Conservation (phyloP, 1,284 basidiomycete genomes). For the Lentinula novae-zelandiae region DNA sequence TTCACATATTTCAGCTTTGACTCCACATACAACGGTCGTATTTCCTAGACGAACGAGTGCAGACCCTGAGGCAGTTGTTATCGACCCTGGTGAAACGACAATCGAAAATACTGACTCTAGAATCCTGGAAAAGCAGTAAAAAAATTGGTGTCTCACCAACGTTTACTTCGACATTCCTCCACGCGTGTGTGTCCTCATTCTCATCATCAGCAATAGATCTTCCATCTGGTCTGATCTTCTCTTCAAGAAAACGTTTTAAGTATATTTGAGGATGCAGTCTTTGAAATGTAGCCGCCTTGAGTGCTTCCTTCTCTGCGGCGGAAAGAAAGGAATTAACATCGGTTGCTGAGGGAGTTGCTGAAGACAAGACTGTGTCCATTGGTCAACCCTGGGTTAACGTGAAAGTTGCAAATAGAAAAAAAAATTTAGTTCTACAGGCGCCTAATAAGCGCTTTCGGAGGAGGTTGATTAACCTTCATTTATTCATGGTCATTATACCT, state of each 20-base stretch:
- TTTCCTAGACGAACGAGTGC: conserved; percentile 86
- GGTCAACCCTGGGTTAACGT: background rate
- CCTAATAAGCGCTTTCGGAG: too few species aligned
- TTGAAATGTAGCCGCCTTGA: conserved; percentile 73
- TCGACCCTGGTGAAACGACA: conserved; percentile 53
- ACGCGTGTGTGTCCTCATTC: conserved; percentile 39
- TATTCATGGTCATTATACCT: background rate
- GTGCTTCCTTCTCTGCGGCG: conserved; percentile 24
- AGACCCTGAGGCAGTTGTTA: conserved; percentile 88
- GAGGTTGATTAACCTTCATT: too few species aligned
- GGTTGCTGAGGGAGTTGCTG: background rate
- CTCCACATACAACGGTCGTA: conserved; percentile 89
- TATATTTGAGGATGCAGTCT: conserved; percentile 80
- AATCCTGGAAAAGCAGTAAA: conserved; percentile 4
- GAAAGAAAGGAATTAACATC: background rate
- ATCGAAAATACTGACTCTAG: background rate
- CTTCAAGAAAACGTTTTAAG: conserved; percentile 72
- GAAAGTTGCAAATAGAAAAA: background rate
- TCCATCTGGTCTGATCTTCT: conserved; percentile 75
- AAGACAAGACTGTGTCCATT: background rate
- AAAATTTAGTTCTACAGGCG: too few species aligned
- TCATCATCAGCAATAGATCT: conserved; percentile 25
- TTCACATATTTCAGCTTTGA: conserved; percentile 92
- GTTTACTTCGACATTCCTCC: conserved; percentile 70
- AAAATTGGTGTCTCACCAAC: conserved; percentile 49